Base-by-base conservation (phyloP, 73 alveolate species). In the Paramecium primaurelia region DNA sequence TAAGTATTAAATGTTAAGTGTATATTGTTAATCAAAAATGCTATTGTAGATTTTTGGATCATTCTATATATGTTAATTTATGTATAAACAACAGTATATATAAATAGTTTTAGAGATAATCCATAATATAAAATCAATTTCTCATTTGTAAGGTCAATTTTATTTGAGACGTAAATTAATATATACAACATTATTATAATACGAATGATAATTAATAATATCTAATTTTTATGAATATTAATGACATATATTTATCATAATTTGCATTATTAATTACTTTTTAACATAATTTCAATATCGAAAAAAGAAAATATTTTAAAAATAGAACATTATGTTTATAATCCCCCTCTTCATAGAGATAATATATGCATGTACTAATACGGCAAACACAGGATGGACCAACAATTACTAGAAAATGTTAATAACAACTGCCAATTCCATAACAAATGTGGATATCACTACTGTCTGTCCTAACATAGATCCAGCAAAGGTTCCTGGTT, bases 401-500 rank as follows among this genome's bases (percentile, higher is more conserved):
- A 28, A 64, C 51, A 64, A n/a, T 34, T 64, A 64, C 49, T 32
- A 11, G 6, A 64, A 64, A 12, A 32, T 34, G 47, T 7, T 32
- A 12, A 64, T 64, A 6, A 64, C 84, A 28, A 64, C 84, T 8
- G 28, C 0, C 11, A 64, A 64, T 34, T 64, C 47, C 42, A 64
- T 64, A 32, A 34, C 84, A 10, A 20, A 34, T 64, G 84, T 64
- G 84, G 47, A 64, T 64, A 28, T 64, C 51, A 64, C 22, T 1
- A 28, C 84, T 0, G 84, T 85, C 11, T 85, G 92, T 49, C 92
- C 92, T 9, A 34, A 11, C 2, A 42, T 85, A 22, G 58, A 85
- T 49, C 85, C 92, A 8, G 51, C 86, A 2, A 85, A 85, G 28
- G 60, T 85, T 34, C 92, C 92, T 22, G 92, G 92, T n/a, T 14